Conservation (phyloP, 2,329 filamentous ascomycete genomes). For the Pyricularia grisea region DNA sequence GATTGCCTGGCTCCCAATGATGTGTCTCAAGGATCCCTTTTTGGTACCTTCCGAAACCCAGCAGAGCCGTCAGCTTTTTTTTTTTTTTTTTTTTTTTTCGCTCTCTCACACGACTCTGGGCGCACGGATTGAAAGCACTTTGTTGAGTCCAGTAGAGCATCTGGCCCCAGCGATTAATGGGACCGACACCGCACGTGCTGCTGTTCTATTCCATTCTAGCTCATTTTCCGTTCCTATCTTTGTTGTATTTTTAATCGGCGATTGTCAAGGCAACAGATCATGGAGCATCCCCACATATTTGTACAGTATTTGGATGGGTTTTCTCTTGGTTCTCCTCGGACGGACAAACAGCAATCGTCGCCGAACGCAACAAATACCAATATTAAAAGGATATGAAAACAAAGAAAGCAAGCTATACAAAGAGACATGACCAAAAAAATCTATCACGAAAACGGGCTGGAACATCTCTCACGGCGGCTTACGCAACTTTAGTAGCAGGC, state of each 20-base stretch:
- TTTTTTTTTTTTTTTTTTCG: background rate
- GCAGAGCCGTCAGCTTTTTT: background rate
- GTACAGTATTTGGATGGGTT: background rate
- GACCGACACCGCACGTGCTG: background rate
- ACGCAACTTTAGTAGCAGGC: background rate
- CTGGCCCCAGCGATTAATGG: background rate
- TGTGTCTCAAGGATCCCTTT: background rate
- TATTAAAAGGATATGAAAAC: background rate
- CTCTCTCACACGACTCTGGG: background rate
- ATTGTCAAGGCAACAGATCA: background rate
- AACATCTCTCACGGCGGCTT: background rate
- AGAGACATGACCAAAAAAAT: background rate
- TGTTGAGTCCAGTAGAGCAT: background rate
- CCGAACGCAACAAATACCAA: background rate
- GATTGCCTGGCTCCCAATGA: background rate
- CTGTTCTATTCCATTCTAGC: background rate
- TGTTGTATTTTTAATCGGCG: background rate
- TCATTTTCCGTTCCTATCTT: background rate
- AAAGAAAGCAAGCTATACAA: background rate
- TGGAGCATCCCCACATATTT: background rate
- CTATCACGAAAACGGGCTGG: background rate
- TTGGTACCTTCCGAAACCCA: background rate
- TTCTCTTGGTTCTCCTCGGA: background rate
- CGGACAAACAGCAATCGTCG: background rate
- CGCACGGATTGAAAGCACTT: background rate